Conservation (phyloP, 768 basidiomycete species). For the Termitomyces sp. region DNA sequence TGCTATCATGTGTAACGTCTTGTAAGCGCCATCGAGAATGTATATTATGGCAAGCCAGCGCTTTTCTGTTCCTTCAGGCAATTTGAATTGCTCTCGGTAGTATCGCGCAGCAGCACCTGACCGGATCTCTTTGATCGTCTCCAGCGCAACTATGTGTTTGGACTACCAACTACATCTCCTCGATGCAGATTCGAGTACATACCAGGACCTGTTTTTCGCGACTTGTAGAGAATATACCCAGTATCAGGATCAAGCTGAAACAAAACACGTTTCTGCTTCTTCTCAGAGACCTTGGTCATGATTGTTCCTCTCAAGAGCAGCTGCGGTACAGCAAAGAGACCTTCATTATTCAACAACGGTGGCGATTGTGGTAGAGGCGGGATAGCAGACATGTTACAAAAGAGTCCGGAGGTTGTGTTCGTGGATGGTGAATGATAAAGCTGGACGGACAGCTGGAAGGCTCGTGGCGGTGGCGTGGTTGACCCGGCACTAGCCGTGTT, state of each 20-base stretch:
- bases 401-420: background rate
- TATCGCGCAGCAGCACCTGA: constrained; percentile 63
- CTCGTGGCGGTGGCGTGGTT: background rate
- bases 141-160: constrained; percentile 62
- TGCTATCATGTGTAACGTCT: constrained; percentile 82
- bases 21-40: constrained; percentile 69
- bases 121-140: constrained; percentile 83
- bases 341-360: background rate
- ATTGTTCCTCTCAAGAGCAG: constrained; percentile 37
- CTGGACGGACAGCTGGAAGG: too few relatives aligned
- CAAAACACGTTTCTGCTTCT: constrained; percentile 59
- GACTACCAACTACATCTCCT: background rate
- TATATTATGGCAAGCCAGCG: constrained; percentile 88
- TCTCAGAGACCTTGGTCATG: constrained; percentile 79
- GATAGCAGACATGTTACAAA: background rate
- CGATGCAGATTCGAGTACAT: constrained; percentile 20
- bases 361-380: background rate
- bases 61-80: constrained; percentile 53
- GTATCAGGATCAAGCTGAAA: constrained; percentile 74
- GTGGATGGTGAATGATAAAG: background rate
- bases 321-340: constrained; percentile 6
- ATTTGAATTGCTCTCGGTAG: constrained; percentile 66
- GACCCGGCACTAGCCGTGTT: background rate
- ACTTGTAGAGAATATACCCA: constrained; percentile 69
- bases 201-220: constrained; percentile 56